Evolutionary conservation across 352 stramenopile genomes (phyloP), one percentile per base, ranked within the genome.

Genomic region (Phytophthora hybrid): DNA sequence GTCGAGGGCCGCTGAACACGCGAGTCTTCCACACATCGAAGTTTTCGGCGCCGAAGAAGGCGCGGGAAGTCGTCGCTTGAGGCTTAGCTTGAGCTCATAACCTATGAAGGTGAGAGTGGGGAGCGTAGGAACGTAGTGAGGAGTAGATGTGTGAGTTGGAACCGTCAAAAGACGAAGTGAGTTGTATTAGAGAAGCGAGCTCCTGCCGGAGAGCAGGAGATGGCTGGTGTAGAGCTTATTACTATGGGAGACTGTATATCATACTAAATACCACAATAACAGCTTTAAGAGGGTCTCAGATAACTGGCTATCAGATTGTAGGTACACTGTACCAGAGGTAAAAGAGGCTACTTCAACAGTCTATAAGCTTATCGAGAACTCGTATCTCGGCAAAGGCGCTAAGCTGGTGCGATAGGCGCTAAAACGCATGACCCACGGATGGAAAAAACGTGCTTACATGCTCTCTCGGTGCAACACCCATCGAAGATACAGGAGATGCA

Each of bases 401-500:
- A 51, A 7, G 66, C 57, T 64, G 14, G 6, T 31, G 18, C 54
- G 53, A 57, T 58, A 31, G 41, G 39, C 59, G 56, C 39, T 34
- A 60, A 68, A 52, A 49, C 52, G 46, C 31, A 55, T 61, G 44
- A 19, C 18, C 29, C n/a, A n/a, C 21, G 31, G 59, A 63, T 51
- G 31, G 37, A 13, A 59, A 65, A 41, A 34, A 34, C 26, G n/a
- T n/a, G n/a, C n/a, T n/a, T n/a, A n/a, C n/a, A n/a, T 41, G 63
- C 69, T 64, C 63, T 67, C 49, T 73, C 51, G 51, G 57, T 76
- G 69, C 69, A 72, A 31, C 46, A 63, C 39, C 63, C 54, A 76
- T 73, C 70, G 37, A 44, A 13, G 11, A 44, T 44, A 44, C 26
- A 29, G 26, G 3, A 29, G n/a, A n/a, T n/a, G n/a, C n/a, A n/a